Evolutionary conservation across 139 green algal species (phyloP).

Genomic region (Prasinococcaceae sp.): DNA sequence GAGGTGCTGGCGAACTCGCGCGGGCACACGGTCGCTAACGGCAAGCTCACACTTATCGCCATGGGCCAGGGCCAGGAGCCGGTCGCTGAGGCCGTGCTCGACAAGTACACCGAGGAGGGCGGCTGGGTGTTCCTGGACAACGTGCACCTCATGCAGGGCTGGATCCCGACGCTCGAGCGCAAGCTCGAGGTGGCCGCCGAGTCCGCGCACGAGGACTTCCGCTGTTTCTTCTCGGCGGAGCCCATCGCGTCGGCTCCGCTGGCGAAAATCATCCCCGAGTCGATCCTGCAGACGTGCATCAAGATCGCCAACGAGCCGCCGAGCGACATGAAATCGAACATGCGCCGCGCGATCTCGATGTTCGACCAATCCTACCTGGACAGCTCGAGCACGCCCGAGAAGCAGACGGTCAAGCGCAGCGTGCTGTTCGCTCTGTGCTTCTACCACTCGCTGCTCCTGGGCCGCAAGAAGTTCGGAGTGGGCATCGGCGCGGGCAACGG

Average conservation of each 20-base stretch:
- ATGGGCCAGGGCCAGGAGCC: slow-evolving; percentile 77
- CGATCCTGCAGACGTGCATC: slow-evolving; percentile 64
- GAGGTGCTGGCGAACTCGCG: slow-evolving; percentile 51
- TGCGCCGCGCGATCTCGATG: slow-evolving; percentile 56
- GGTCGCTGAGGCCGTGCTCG: slow-evolving; percentile 56
- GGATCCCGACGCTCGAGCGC: slow-evolving; percentile 65
- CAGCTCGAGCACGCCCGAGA: slow-evolving; percentile 33
- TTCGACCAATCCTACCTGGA: slow-evolving; percentile 51
- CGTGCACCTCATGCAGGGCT: slow-evolving; percentile 77
- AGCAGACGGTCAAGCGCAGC: slow-evolving; percentile 51
- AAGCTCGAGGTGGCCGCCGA: slow-evolving; percentile 68
- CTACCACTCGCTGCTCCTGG: slow-evolving; percentile 76
- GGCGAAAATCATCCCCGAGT: slow-evolving; percentile 68
- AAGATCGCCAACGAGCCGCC: slow-evolving; percentile 76
- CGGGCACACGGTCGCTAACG: slow-evolving; percentile 51
- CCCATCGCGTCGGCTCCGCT: slow-evolving; percentile 70
- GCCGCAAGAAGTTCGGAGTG: slow-evolving; percentile 75
- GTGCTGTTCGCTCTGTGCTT: slow-evolving; percentile 77
- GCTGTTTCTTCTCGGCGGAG: slow-evolving; percentile 79
- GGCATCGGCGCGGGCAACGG: slow-evolving; percentile 64
- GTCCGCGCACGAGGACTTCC: slow-evolving; percentile 63
- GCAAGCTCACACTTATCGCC: slow-evolving; percentile 60
- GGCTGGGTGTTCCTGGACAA: slow-evolving; percentile 86
- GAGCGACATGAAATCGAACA: slow-evolving; percentile 74
- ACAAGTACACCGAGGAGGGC: slow-evolving; percentile 66